A percentile compares a stretch with the other conserved stretches of the same genome.
phyloP scores from a whole-genome alignment of 305 asterid species.

The Fraxinus dipetala region DNA sequence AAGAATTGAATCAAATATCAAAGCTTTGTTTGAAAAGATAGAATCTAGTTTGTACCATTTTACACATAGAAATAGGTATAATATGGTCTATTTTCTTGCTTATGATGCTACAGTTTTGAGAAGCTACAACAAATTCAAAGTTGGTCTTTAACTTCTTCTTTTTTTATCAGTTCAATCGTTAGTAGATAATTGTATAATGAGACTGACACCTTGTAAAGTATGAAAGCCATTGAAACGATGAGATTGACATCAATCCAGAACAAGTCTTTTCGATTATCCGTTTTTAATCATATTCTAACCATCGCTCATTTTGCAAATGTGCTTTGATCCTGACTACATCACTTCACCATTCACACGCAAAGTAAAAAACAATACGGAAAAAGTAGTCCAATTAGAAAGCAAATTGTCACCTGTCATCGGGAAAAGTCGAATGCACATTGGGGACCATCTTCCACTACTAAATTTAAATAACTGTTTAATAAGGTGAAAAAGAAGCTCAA shows the following conservation, averaged over 20 bases:
- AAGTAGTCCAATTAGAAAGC: not conserved
- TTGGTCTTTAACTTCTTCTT: not conserved
- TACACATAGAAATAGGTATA: not conserved
- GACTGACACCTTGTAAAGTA: not conserved
- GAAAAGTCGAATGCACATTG: not conserved
- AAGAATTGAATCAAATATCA: not conserved
- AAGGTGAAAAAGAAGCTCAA: not conserved
- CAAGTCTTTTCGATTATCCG: not conserved
- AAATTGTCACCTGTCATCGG: not conserved
- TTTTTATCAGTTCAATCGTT: not conserved
- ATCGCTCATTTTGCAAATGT: not conserved
- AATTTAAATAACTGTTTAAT: no score
- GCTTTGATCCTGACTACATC: not conserved
- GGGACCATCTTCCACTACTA: not conserved
- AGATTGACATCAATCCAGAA: not conserved
- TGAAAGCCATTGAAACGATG: not conserved
- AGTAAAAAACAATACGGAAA: not conserved
- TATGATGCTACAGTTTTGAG: not conserved
- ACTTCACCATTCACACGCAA: not conserved
- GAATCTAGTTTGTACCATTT: not conserved
- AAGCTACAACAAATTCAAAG: not conserved
- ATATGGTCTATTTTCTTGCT: not conserved
- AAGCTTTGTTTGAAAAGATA: no score
- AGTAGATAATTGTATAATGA: not conserved
- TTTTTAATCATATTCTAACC: not conserved